Evolutionary conservation across 2,329 filamentous ascomycete genomes (phyloP), one percentile per base, ranked within the genome.

Genomic region (Thelonectria discophora): DNA sequence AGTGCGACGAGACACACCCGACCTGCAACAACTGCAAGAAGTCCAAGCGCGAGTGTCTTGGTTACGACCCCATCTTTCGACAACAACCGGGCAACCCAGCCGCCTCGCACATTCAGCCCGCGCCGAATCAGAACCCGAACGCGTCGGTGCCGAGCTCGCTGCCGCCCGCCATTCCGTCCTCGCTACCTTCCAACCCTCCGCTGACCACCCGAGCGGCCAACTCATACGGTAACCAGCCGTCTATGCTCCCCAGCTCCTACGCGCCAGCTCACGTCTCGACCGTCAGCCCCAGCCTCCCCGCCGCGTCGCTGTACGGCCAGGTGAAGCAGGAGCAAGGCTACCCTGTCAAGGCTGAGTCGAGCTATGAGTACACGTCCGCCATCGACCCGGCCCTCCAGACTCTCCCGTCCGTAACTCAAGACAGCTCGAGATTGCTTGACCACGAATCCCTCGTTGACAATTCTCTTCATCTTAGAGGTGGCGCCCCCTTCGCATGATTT

Each of bases 1-100:
- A 69, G 95, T 99, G 95, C 81, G 95, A 98, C 86, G 95, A 99
- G 83, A 89, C 88, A 63, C 93, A 97, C 78, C 95, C 95, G 20
- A 89, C 90, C 62, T 99, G 95, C 83, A 89, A 93, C 80, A 93
- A 95, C 75, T 95, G 92, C 80, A 89, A 90, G 74, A 95, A 95
- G 77, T 93, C 90, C 69, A 95, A 94, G 79, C 91, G 92, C 73
- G 91, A 94, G 72, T 95, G 92, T 74, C 76, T 93, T 50, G 92
- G 92, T 57, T 95, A 95, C 85, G 92, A 95, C 73, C 91, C 92
- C 39, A 92, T 94, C 72, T 95, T 94, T 81, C 92, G 93, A 78
- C 86, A 86, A 68, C 86, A 89, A 30, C 84, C 90, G 49, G 86
- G 88, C 65, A 90, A 93, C 65, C 91, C 94, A 75, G 86, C 90